phyloP scores from a whole-genome alignment of 176 grass and related monocot genomes.

The Miscanthus lutarioriparius region DNA sequence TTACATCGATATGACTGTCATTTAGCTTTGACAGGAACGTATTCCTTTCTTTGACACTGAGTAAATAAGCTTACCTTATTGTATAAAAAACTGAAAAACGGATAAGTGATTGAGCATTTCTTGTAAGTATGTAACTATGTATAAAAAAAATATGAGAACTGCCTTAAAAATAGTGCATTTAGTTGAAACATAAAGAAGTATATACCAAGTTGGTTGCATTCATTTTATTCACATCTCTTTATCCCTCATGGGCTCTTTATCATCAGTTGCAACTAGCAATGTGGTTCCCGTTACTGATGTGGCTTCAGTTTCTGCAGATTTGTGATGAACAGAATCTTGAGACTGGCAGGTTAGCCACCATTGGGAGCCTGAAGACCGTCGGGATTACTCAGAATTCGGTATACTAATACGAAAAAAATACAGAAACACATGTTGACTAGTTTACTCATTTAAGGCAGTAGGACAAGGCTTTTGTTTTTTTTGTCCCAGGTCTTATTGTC shows the following conservation, averaged over 20 bases:
- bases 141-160: not conserved
- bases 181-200: not conserved
- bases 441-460: not conserved
- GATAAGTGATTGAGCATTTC: not conserved
- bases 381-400: not conserved
- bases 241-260: not conserved
- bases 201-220: not conserved
- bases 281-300: not conserved
- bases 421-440: not conserved
- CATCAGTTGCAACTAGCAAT: not conserved
- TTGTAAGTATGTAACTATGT: not conserved
- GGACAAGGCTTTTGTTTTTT: slow-evolving; percentile 4
- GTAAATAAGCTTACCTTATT: not conserved
- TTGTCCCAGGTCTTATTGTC: slow-evolving; percentile 8
- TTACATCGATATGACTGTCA: not conserved
- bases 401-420: not conserved
- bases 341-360: not conserved
- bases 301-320: slow-evolving; percentile 31
- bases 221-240: not conserved
- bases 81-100: not conserved
- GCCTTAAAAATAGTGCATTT: not conserved
- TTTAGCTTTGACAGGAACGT: not conserved
- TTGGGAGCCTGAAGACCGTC: not conserved
- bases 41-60: not conserved
- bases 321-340: not conserved